Evolutionary conservation across 202 grass and related monocot genomes (phyloP).

Genomic region (Schoenoplectus tabernaemontani): DNA sequence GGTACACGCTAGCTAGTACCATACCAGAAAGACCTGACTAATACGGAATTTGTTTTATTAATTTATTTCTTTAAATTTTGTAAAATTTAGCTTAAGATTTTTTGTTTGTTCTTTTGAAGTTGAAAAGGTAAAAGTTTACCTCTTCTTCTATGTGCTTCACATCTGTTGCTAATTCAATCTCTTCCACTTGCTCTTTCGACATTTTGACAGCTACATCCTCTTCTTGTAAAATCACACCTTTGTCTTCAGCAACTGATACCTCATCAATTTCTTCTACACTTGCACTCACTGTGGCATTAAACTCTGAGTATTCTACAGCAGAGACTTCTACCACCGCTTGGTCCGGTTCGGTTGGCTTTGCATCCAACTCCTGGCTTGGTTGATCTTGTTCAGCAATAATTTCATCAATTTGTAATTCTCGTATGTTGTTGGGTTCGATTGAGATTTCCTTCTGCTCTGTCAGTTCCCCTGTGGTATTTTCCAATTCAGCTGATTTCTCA

Average conservation of each 20-base stretch:
- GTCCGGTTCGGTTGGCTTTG: neutral
- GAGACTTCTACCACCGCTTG: neutral
- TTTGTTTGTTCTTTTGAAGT: too few species aligned
- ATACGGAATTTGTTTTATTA: too few species aligned
- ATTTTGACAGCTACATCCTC: neutral
- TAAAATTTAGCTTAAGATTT: too few species aligned
- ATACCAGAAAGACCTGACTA: too few species aligned
- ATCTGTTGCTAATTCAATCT: neutral
- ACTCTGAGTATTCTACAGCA: neutral
- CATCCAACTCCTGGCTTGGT: neutral
- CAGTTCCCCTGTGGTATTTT: too few species aligned
- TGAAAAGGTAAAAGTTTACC: neutral
- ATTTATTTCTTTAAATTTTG: too few species aligned
- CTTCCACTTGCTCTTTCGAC: too few species aligned
- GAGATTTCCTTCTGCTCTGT: too few species aligned
- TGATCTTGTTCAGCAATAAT: neutral
- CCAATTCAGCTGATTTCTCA: too few species aligned
- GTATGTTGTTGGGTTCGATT: too few species aligned
- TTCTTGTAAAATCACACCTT: neutral
- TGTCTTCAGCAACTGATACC: neutral
- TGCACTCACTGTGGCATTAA: neutral
- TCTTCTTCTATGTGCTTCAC: neutral
- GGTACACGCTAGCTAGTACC: too few species aligned
- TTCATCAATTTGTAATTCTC: conserved; percentile 12
- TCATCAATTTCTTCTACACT: neutral